These are phyloP conservation scores for Paraphaeosphaeria sporulosa DNA, from an alignment of 2,329 filamentous ascomycete genomes.

Conservation along the genomic window DNA sequence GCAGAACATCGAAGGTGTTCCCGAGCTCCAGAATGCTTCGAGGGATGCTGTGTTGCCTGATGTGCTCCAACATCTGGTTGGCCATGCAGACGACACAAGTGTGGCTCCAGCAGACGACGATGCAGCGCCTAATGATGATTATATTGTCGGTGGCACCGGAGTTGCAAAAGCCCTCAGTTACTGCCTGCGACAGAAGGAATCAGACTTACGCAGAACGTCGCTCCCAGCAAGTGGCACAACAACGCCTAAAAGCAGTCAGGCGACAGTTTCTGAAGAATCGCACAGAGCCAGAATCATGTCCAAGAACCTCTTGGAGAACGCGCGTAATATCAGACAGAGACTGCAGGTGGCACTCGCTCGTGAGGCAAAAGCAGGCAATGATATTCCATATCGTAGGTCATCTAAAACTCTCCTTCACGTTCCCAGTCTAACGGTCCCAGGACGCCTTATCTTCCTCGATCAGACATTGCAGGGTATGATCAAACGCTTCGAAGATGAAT, in stretches of 20 bases:
- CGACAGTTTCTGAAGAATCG: conserved; percentile 29
- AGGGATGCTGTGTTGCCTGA: conserved; percentile 74
- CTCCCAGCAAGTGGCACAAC: conserved; percentile 59
- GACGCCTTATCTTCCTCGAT: conserved; percentile 84
- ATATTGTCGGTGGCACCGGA: conserved; percentile 93
- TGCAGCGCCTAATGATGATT: conserved; percentile 85
- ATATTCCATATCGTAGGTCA: conserved; percentile 77
- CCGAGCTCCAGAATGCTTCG: conserved; percentile 60
- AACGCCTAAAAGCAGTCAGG: conserved; percentile 58
- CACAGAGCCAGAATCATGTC: conserved; percentile 75
- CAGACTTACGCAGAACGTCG: conserved; percentile 54
- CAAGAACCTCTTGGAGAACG: conserved; percentile 84
- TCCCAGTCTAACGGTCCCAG: conserved; percentile 51
- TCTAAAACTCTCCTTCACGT: conserved; percentile 1
- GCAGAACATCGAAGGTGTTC: conserved; percentile 75
- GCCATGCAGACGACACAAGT: conserved; percentile 65
- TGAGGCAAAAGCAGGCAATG: conserved; percentile 74
- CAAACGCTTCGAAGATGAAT: conserved; percentile 94
- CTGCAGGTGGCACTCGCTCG: conserved; percentile 84
- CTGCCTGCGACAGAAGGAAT: conserved; percentile 82
- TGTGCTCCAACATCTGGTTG: conserved; percentile 85
- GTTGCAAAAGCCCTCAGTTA: conserved; percentile 94
- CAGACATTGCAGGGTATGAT: conserved; percentile 90
- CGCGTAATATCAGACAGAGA: conserved; percentile 84
- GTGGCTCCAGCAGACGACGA: conserved; percentile 67